Percentiles rank a stretch among this genome's conserved stretches.
Evolutionary conservation across 2,329 filamentous ascomycete species (phyloP).

Genomic region (Penicillium sp.): DNA sequence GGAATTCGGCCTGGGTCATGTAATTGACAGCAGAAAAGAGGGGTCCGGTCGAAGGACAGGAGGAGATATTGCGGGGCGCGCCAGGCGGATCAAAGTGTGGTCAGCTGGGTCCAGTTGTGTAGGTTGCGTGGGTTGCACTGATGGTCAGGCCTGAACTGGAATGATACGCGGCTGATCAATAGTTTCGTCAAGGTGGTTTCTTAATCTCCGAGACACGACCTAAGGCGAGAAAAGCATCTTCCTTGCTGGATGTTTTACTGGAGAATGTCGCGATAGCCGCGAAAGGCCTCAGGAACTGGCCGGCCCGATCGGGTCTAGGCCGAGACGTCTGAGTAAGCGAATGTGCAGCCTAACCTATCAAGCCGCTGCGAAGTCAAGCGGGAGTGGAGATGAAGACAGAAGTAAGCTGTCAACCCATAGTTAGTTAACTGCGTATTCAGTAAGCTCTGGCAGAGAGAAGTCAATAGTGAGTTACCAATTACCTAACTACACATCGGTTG

Average conservation of each 20-base stretch:
- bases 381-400: conserved; percentile 7
- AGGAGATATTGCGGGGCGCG: conserved; percentile 21
- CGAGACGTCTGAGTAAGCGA: conserved; percentile 22
- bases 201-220: conserved; percentile 17
- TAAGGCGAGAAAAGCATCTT: neutral
- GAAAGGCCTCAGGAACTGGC: conserved; percentile 23
- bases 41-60: conserved; percentile 13
- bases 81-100: conserved; percentile 17
- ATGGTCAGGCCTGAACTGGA: conserved; percentile 23
- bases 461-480: neutral
- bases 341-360: conserved; percentile 6
- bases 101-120: conserved; percentile 23
- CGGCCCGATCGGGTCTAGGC: conserved; percentile 20
- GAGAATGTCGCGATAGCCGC: conserved; percentile 5
- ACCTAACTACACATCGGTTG: no score
- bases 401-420: neutral
- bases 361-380: neutral
- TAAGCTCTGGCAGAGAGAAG: neutral
- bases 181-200: neutral
- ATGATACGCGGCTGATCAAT: conserved; percentile 14
- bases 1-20: conserved; percentile 22
- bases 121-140: conserved; percentile 30
- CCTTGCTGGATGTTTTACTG: neutral
- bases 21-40: conserved; percentile 14
- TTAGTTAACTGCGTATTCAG: no score